Evolutionary conservation across 768 basidiomycete genomes (phyloP), one percentile per base, ranked within the genome.

Genomic region (Suillus alpinus): DNA sequence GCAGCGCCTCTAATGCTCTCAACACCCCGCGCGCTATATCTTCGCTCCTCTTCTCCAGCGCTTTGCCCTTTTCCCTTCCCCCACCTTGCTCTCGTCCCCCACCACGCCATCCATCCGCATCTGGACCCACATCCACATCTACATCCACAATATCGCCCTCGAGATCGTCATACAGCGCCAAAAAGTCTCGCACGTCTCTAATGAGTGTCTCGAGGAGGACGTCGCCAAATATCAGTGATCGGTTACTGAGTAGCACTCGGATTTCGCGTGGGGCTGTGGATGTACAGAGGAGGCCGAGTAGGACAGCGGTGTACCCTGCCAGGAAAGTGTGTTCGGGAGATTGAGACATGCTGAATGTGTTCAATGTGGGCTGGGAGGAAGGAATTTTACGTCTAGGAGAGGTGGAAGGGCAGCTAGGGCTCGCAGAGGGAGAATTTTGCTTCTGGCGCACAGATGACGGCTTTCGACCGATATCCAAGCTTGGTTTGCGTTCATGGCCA

Each of bases 291-390:
- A 85, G 68, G 9, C 82, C 91, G 52, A 94, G 81, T 5, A 94
- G 81, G 7, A 94, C 83, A 0, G 92, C 85, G 4, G 91, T 81
- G 67, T 92, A 91, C 0, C 89, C 88, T 16, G 83, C 82, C 7
- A 94, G 78, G 64, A 90, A 86, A 13, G 78, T 77, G 39, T 75
- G 70, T 63, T 84, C 81, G 5, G 76, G 69, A 16, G 50, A 59
- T 60, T 50, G 58, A 55, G 13, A 68, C 63, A 56, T 82, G 77
- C 40, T 78, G 75, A 3, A 69, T 63, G 67, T 87, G 89, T 23
- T 91, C 67, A 18, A 83, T 79, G 14, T 83, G 20, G 51, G 20
- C 8, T 37, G 36, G 52, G 52, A 26, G 16, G 36, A 37, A 55
- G n/a, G 8, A 16, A 5, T 1, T 37, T 37, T 55, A 16, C 8